These are phyloP conservation scores for Hypomyces rosellus DNA, from an alignment of 2,329 filamentous ascomycete genomes.

Conservation along the genomic window DNA sequence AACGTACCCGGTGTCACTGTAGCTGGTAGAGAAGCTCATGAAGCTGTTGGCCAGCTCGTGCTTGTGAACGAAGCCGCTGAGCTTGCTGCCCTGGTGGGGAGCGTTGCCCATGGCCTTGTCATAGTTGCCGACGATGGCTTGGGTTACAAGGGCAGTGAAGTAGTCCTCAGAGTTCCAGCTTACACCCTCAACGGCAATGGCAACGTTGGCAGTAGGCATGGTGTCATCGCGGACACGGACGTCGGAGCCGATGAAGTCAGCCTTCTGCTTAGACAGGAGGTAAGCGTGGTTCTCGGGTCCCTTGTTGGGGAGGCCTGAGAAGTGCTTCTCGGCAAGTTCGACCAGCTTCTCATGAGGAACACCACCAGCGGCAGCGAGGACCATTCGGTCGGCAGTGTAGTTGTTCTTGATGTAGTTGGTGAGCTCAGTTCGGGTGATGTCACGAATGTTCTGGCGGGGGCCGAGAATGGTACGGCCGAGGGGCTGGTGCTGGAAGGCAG, in stretches of 20 bases:
- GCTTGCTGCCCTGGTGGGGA: slow-evolving; percentile 95
- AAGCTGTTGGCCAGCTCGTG: slow-evolving; percentile 98
- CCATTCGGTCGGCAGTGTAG: slow-evolving; percentile 99
- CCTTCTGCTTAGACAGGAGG: slow-evolving; percentile 74
- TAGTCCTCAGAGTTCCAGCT: slow-evolving; percentile 99
- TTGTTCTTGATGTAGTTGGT: slow-evolving; percentile 98
- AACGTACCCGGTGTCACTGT: slow-evolving; percentile 94
- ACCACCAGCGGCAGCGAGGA: slow-evolving; percentile 91
- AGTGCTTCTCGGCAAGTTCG: slow-evolving; percentile 94
- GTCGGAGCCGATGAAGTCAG: slow-evolving; percentile 95
- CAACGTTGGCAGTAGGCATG: slow-evolving; percentile 93
- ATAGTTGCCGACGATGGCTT: slow-evolving; percentile 99
- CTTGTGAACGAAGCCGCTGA: slow-evolving; percentile 89
- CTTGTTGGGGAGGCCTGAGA: slow-evolving; percentile 69
- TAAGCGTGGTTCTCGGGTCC: slow-evolving; percentile 69
- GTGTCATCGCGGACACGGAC: slow-evolving; percentile 94
- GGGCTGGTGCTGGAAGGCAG: slow-evolving; percentile 92
- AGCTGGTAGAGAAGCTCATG: slow-evolving; percentile 99
- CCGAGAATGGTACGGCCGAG: slow-evolving; percentile 96
- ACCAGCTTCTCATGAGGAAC: slow-evolving; percentile 92
- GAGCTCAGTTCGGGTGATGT: slow-evolving; percentile 87
- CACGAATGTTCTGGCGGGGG: slow-evolving; percentile 95
- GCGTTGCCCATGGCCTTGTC: slow-evolving; percentile 98
- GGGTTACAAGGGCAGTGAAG: slow-evolving; percentile 94
- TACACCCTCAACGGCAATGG: slow-evolving; percentile 97